Conservation (phyloP, 805 yeast genomes). For the Clavispora santaluciae region DNA sequence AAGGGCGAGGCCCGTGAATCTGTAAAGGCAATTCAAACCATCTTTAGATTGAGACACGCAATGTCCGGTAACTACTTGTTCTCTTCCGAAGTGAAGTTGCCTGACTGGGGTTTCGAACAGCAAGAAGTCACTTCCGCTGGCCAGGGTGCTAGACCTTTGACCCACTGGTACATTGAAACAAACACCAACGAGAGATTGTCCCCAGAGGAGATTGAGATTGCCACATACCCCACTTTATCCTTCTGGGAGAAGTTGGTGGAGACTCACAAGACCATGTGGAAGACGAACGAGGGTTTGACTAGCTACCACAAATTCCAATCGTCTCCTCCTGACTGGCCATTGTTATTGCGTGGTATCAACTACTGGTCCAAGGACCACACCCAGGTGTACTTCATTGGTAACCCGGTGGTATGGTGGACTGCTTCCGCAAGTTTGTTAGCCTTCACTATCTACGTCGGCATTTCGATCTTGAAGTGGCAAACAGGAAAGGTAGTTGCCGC, state of each 20-base stretch:
- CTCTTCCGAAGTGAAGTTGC: constrained; percentile 70
- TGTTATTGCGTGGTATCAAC: constrained; percentile 70
- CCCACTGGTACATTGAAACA: constrained; percentile 72
- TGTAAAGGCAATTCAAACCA: constrained; percentile 62
- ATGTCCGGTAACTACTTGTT: constrained; percentile 74
- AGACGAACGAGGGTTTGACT: constrained; percentile 63
- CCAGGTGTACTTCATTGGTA: constrained; percentile 71
- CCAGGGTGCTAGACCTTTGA: constrained; percentile 56
- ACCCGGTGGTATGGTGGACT: constrained; percentile 78
- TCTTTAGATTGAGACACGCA: constrained; percentile 72
- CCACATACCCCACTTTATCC: constrained; percentile 47
- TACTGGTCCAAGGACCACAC: constrained; percentile 64
- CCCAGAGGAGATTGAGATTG: constrained; percentile 17
- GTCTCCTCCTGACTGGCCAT: constrained; percentile 69
- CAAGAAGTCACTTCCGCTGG: constrained; percentile 80
- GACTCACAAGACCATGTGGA: constrained; percentile 73
- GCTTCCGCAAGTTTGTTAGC: constrained; percentile 49
- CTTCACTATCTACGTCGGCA: constrained; percentile 44
- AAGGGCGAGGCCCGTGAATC: constrained; percentile 49
- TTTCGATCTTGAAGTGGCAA: constrained; percentile 60
- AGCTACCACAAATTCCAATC: constrained; percentile 71
- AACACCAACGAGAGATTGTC: constrained; percentile 51
- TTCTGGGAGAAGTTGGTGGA: constrained; percentile 61
- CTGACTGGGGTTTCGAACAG: constrained; percentile 80
- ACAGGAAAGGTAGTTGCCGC: constrained; percentile 38